A percentile compares a stretch with the other conserved stretches of the same genome.
phyloP scores from a whole-genome alignment of 805 yeast genomes.

The Starmera caribaea region DNA sequence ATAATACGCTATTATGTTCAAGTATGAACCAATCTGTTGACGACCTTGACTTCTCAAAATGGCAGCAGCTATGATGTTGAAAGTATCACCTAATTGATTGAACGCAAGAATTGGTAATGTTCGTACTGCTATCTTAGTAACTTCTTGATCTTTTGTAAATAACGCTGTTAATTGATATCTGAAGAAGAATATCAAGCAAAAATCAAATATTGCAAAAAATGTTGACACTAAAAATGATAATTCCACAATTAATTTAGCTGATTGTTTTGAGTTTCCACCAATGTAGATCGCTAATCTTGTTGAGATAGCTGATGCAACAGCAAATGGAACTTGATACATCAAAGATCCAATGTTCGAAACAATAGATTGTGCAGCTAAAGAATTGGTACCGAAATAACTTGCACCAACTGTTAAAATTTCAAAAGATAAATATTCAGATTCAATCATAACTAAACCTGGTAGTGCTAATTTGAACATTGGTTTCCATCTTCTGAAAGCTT shows the following conservation, averaged over 20 bases:
- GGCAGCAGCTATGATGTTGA: slow-evolving; percentile 66
- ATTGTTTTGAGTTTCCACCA: slow-evolving; percentile 42
- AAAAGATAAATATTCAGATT: slow-evolving; percentile 68
- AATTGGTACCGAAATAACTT: slow-evolving; percentile 36
- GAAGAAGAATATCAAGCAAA: slow-evolving; percentile 35
- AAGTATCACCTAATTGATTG: slow-evolving; percentile 59
- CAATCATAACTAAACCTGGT: slow-evolving; percentile 68
- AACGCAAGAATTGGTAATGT: slow-evolving; percentile 58
- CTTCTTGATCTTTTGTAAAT: slow-evolving; percentile 55
- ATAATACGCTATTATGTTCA: slow-evolving; percentile 66
- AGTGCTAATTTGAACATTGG: slow-evolving; percentile 52
- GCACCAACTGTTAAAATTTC: slow-evolving; percentile 65
- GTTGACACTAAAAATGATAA: slow-evolving; percentile 36
- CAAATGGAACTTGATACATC: slow-evolving; percentile 65
- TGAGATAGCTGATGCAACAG: slow-evolving; percentile 60
- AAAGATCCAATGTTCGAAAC: slow-evolving; percentile 47
- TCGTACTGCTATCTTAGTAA: slow-evolving; percentile 38
- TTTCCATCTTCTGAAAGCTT: slow-evolving; percentile 46
- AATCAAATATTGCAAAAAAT: slow-evolving; percentile 41
- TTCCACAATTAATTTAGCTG: slow-evolving; percentile 33
- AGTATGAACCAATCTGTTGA: slow-evolving; percentile 61
- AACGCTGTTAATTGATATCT: slow-evolving; percentile 41
- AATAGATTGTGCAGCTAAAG: slow-evolving; percentile 43
- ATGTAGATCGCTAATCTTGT: slow-evolving; percentile 67
- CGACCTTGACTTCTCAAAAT: slow-evolving; percentile 68